Evolutionary conservation across 2,329 filamentous ascomycete genomes (phyloP).

Genomic region (Fusarium sp.): DNA sequence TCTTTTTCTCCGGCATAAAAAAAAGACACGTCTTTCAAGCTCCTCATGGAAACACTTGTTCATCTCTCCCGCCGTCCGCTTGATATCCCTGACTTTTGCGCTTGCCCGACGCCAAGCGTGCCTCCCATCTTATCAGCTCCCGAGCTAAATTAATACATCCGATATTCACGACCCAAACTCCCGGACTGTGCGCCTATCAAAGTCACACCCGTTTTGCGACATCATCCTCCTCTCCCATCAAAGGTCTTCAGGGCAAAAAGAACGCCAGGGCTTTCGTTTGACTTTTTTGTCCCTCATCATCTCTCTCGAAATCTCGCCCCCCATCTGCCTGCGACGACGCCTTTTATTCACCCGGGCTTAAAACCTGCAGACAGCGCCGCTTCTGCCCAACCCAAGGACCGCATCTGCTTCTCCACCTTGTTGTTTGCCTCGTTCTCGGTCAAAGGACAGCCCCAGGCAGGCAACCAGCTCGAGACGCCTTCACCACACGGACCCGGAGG

Average conservation of each 20-base stretch:
- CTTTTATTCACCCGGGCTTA: background rate
- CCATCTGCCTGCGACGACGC: slow-evolving; percentile 7
- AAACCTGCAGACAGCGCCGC: slow-evolving; percentile 1
- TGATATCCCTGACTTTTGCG: background rate
- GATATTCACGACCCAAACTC: slow-evolving; percentile 22
- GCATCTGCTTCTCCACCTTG: slow-evolving; percentile 17
- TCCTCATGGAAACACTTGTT: background rate
- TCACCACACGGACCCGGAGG: slow-evolving; percentile 27
- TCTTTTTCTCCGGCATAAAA: background rate
- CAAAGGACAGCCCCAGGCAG: slow-evolving; percentile 33
- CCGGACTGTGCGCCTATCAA: slow-evolving; percentile 27
- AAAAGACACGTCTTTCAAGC: background rate
- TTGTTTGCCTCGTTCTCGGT: slow-evolving; percentile 11
- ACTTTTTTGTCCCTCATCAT: slow-evolving; percentile 17
- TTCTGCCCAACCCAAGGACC: slow-evolving; percentile 12
- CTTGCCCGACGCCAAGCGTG: slow-evolving; percentile 1
- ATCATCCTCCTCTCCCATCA: background rate
- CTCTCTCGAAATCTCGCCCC: slow-evolving; percentile 7
- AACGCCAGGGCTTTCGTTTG: slow-evolving; percentile 23
- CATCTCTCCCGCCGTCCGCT: background rate
- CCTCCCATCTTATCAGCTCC: slow-evolving; percentile 25
- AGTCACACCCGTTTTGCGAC: slow-evolving; percentile 10
- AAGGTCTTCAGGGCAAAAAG: background rate
- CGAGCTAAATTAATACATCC: slow-evolving; percentile 12
- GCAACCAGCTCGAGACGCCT: slow-evolving; percentile 31